Percentiles rank a stretch among this genome's conserved stretches.
Conservation (phyloP, 2,329 filamentous ascomycete genomes). For the Botrytis pseudocinerea region DNA sequence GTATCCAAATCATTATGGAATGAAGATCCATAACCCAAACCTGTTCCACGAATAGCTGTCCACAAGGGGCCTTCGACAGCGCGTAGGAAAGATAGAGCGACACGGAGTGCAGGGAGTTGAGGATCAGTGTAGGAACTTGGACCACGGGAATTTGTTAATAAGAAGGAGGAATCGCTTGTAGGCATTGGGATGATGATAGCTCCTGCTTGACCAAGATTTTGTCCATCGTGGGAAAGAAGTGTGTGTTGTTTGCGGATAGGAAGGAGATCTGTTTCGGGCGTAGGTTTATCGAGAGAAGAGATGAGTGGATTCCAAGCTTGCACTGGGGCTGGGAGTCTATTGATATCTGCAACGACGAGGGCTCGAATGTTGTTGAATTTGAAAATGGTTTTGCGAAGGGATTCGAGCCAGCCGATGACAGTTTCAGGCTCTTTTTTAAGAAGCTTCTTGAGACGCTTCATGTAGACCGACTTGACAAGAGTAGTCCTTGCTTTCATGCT, state of each 20-base stretch:
- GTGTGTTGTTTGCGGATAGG: constrained; percentile 70
- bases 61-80: constrained; percentile 92
- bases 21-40: constrained; percentile 84
- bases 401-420: constrained; percentile 76
- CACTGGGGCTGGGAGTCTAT: constrained; percentile 72
- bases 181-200: constrained; percentile 86
- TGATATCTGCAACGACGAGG: constrained; percentile 78
- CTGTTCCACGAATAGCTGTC: constrained; percentile 88
- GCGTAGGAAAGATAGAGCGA: constrained; percentile 88
- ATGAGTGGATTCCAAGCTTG: constrained; percentile 71
- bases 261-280: constrained; percentile 54
- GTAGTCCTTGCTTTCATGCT: constrained; percentile 76
- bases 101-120: constrained; percentile 77
- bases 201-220: constrained; percentile 69
- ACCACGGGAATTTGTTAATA: constrained; percentile 72
- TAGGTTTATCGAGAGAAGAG: constrained; percentile 42
- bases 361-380: constrained; percentile 83
- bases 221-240: constrained; percentile 74
- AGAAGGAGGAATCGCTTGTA: constrained; percentile 89
- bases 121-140: constrained; percentile 75
- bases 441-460: constrained; percentile 81
- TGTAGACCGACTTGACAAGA: constrained; percentile 82
- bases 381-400: constrained; percentile 74
- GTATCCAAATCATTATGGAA: constrained; percentile 77
- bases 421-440: constrained; percentile 73